A percentile compares a stretch with the other conserved stretches of the same genome.
These are phyloP conservation scores for Aspergillus intermedius DNA, from an alignment of 2,329 filamentous ascomycete species.

Conservation along the genomic window DNA sequence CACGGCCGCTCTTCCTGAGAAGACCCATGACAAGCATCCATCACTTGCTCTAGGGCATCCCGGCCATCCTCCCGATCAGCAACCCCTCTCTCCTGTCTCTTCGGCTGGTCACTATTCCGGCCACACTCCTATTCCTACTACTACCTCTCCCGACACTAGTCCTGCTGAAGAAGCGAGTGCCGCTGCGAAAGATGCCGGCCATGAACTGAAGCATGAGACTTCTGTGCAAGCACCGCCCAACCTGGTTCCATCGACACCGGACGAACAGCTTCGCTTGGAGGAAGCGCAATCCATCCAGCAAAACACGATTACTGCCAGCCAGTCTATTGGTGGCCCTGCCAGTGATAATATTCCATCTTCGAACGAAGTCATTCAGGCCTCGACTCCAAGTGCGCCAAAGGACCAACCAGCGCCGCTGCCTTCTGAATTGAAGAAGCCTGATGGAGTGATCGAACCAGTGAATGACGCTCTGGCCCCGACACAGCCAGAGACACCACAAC, in stretches of 20 bases:
- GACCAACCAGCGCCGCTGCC: constrained; percentile 8
- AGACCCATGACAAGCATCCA: constrained; percentile 23
- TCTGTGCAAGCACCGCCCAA: constrained; percentile 18
- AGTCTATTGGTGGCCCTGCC: constrained; percentile 13
- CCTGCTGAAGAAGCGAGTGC: constrained; percentile 55
- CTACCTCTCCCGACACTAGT: constrained; percentile 67
- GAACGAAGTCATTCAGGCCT: constrained; percentile 21
- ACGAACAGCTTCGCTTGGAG: constrained; percentile 53
- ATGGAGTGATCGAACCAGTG: constrained; percentile 5
- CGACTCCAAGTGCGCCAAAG: constrained; percentile 6
- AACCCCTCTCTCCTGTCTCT: constrained; percentile 51
- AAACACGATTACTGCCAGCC: constrained; percentile 14
- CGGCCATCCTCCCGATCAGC: constrained; percentile 20
- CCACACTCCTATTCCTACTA: constrained; percentile 62
- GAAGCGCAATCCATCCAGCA: constrained; percentile 44
- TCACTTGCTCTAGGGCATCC: constrained; percentile 22
- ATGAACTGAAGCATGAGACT: constrained; percentile 19
- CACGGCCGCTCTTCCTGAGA: constrained; percentile 11
- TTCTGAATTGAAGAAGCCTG: constrained; percentile 9
- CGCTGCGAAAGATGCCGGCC: constrained; percentile 41
- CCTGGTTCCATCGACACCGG: constrained; percentile 46
- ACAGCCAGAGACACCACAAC: constrained; percentile 9
- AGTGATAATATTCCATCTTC: constrained; percentile 9
- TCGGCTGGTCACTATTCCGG: constrained; percentile 64
- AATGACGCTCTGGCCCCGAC: constrained; percentile 11